A percentile compares a stretch with the other conserved stretches of the same genome.
Conservation (phyloP, 2,329 filamentous ascomycete species). For the Leptographium wingfieldii region DNA sequence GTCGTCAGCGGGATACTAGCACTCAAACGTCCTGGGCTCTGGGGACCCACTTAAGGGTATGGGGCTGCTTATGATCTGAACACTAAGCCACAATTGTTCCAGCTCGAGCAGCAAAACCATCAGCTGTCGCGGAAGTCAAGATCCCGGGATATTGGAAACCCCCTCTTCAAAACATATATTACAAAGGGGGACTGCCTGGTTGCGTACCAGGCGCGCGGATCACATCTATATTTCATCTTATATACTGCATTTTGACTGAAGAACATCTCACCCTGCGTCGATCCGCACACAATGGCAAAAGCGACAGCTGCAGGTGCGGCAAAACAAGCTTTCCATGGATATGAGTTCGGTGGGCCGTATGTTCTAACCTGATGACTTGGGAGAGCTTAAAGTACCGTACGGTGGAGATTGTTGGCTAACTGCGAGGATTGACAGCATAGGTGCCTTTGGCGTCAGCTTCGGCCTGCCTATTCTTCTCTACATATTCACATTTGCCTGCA, state of each 20-base stretch:
- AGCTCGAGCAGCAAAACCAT: neutral
- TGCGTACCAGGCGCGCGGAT: neutral
- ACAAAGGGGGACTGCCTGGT: neutral
- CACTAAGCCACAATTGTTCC: neutral
- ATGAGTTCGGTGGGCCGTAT: slow-evolving; percentile 41
- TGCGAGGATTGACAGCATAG: slow-evolving; percentile 40
- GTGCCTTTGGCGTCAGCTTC: slow-evolving; percentile 66
- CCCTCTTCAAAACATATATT: neutral
- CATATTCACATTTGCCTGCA: slow-evolving; percentile 72
- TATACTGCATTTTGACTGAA: neutral
- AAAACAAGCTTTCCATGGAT: slow-evolving; percentile 23
- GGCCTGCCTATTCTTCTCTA: slow-evolving; percentile 71
- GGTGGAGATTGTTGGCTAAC: neutral
- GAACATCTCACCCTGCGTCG: neutral
- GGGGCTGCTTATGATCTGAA: neutral
- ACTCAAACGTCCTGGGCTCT: neutral
- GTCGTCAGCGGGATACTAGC: neutral
- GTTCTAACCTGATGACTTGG: neutral
- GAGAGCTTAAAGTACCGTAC: neutral
- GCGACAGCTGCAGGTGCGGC: neutral
- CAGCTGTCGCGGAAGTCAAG: neutral
- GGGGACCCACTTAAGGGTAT: neutral
- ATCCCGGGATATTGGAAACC: neutral
- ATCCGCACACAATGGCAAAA: neutral
- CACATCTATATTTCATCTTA: neutral